Conservation (phyloP, 2,329 filamentous ascomycete genomes). For the Diaporthe vaccinii region DNA sequence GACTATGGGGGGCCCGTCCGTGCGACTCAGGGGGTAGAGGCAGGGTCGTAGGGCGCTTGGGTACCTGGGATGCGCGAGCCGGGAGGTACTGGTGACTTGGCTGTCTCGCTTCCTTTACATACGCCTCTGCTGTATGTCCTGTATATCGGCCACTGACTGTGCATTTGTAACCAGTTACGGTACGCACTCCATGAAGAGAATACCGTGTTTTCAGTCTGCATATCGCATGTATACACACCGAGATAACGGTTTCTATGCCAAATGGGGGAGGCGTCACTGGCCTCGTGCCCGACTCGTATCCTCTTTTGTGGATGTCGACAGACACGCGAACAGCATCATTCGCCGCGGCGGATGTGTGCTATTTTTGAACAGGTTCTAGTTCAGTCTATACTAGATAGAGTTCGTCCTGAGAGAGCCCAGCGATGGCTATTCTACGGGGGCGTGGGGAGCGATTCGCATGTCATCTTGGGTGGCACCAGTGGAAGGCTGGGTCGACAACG, state of each 20-base stretch:
- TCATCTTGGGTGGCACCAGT: background rate
- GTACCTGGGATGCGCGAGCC: background rate
- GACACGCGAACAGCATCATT: background rate
- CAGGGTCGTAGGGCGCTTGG: conserved; percentile 14
- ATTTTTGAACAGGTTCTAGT: conserved; percentile 15
- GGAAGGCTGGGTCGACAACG: conserved; percentile 2
- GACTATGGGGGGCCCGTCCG: conserved; percentile 24
- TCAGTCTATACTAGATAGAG: background rate
- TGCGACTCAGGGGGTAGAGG: conserved; percentile 19
- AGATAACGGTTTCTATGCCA: background rate
- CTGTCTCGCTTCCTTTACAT: background rate
- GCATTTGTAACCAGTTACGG: background rate
- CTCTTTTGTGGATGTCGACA: background rate
- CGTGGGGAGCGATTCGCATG: conserved; percentile 1
- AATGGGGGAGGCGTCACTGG: background rate
- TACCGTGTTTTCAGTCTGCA: background rate
- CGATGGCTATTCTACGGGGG: background rate
- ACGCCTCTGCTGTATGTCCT: background rate
- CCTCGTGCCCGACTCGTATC: background rate
- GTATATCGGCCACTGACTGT: background rate
- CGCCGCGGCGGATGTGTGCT: background rate
- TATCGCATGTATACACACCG: too few species aligned
- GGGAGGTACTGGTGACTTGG: background rate
- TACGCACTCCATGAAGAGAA: too few species aligned
- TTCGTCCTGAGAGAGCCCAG: conserved; percentile 7